Base-by-base conservation (phyloP, 768 basidiomycete species). In the Kwoniella newhampshirensis region DNA sequence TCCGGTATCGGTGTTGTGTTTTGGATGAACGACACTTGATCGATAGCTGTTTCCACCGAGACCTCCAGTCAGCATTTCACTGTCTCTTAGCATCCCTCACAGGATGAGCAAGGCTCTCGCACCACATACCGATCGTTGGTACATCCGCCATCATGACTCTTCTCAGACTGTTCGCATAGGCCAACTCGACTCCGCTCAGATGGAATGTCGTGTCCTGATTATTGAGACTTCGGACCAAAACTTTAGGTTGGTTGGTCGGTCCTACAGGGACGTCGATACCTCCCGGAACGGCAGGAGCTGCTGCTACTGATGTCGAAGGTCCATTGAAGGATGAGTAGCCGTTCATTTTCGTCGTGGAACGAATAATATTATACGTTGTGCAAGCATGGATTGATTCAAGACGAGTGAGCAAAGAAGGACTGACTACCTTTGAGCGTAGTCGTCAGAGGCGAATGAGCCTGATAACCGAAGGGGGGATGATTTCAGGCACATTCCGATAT, bases 121-220 rank as follows among this genome's bases (percentile, higher is more conserved):
- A 30, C 27, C 1, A 81, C 88, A 73, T 72, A 91, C 93, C 91
- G 61, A 99, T 83, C 56, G 96, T 98, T 17, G 93, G 89, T 62
- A 99, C 86, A 77, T 98, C 92, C 26, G 96, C 94, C 78, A 97
- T 93, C 80, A 97, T 87, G 36, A 91, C 87, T 67, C 96, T 82
- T 67, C 96, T 84, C 37, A 99, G 73, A 5, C 93, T 93, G 78
- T 99, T 99, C 51, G 94, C 94, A 66, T 94, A 88, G 43, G 88
- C 89, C 72, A 97, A 82, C 78, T 98, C 93, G 35, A 97, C 93
- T 82, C 96, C 94, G 75, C 91, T 88, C 11, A 99, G 80, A 12
- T 93, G 86, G 69, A 98, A 98, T 70, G 90, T 87, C 60, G 92
- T 90, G 58, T 84, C 81, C 71, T 94, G 89, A 70, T 84, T 84